These are phyloP conservation scores for Bruguiera parviflora DNA, from an alignment of 345 rosid species.

Conservation along the genomic window DNA sequence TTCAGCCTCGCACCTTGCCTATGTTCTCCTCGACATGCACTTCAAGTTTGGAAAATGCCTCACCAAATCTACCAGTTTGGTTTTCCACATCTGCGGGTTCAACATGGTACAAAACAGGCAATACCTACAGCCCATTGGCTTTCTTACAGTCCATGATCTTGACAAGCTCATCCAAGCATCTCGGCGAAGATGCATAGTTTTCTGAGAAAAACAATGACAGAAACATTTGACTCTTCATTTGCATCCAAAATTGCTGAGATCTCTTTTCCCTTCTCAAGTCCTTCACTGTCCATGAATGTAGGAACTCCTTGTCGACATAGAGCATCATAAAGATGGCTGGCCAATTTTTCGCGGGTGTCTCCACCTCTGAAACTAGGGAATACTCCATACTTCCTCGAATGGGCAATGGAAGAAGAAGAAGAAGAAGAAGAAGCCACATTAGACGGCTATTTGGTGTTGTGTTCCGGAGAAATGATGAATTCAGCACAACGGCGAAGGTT, in stretches of 20 bases:
- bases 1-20: background rate
- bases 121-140: background rate
- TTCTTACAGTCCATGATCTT: background rate
- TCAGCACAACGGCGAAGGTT: too few relatives aligned
- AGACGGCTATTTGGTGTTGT: too few relatives aligned
- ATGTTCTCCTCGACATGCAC: background rate
- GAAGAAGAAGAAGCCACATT: background rate
- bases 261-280: background rate
- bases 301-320: background rate
- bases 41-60: background rate
- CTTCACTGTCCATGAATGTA: background rate
- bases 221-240: background rate
- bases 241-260: background rate
- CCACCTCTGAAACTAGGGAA: background rate
- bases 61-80: background rate
- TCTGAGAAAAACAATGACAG: background rate
- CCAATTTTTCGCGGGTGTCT: background rate
- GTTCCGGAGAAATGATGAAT: too few relatives aligned
- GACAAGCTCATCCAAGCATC: background rate
- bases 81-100: background rate
- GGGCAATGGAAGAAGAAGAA: background rate
- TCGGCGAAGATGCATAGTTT: background rate
- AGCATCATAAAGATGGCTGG: background rate
- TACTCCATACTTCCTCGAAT: background rate
- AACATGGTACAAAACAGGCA: background rate